These are phyloP conservation scores for Osmanthus fragrans DNA, from an alignment of 257 asterid species.

Conservation along the genomic window DNA sequence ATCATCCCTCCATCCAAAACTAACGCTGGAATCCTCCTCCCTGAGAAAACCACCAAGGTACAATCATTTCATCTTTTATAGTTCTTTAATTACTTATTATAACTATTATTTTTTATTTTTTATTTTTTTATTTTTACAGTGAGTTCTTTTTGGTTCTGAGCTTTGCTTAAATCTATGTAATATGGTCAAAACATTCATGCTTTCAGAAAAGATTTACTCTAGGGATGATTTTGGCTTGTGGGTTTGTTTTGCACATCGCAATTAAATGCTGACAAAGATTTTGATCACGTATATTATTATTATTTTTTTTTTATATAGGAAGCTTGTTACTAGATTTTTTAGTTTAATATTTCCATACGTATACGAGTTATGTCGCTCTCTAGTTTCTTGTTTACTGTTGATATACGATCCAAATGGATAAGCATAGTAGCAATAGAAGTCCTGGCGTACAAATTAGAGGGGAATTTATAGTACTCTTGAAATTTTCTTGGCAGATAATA, in stretches of 20 bases:
- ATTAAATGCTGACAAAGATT: not conserved
- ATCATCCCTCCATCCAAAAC: constrained; percentile 52
- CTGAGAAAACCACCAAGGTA: constrained; percentile 62
- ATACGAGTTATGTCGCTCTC: too few species aligned
- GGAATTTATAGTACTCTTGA: not conserved
- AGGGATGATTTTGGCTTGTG: not conserved
- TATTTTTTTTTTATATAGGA: not conserved
- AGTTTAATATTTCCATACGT: not conserved
- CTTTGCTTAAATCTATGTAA: not conserved
- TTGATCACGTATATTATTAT: not conserved
- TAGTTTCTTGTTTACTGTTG: not conserved
- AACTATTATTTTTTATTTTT: not conserved
- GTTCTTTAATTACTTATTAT: not conserved
- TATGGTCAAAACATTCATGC: not conserved
- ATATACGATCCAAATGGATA: not conserved
- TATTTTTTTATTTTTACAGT: too few species aligned
- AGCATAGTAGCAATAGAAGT: not conserved
- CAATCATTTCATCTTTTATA: not conserved
- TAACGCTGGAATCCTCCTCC: constrained; percentile 59
- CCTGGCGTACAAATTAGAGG: not conserved
- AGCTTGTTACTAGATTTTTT: too few species aligned
- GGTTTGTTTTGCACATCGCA: not conserved
- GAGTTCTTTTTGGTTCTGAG: not conserved
- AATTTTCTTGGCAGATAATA: not conserved
- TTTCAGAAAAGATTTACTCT: not conserved